Evolutionary conservation across 2,329 filamentous ascomycete species (phyloP), one percentile per base, ranked within the genome.

Genomic region (Huntiella moniliformis): DNA sequence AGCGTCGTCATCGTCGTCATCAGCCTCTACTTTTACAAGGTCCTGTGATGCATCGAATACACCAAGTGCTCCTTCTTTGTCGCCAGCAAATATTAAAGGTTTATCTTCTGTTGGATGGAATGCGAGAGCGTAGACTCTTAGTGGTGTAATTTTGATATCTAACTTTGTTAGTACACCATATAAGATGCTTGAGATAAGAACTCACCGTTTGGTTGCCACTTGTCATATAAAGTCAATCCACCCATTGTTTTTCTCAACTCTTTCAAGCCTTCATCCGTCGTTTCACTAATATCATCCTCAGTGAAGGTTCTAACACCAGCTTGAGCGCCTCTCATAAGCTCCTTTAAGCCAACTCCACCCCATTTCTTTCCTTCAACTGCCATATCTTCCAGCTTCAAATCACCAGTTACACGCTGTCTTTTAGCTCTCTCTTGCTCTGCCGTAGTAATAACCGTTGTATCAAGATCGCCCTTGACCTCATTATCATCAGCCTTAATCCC

Each of bases 91-190:
- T 1, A 96, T 71, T 2, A 98, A 67, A 0, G 87, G 77, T 55
- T 96, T 96, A 2, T 87, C 77, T 48, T 77, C 68, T 0, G 78
- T 87, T 0, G 91, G 91, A 55, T 98, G 91, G 54, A 98, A 88
- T 0, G 79, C 77, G 54, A 96, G 75, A 0, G 82, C 72, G 56
- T 96, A 98, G 11, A 93, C 73, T 45, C 88, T 67, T 53, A 94
- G 85, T 0, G 86, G 87, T 0, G 82, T 88, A 42, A 95, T 79
- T 58, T 95, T 96, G 55, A 95, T 91, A 45, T 83, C 83, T 85
- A 53, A 43, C 7, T 17, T 35, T 33, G 36, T 42, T 22, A 34
- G 42, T 32, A 13, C 12, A 28, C 10, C 10, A 5, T 13, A 38
- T 18, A 10, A 3, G 11, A 6, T 16, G 6, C 7, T 16, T 17